A percentile compares a stretch with the other conserved stretches of the same genome.
phyloP scores from a whole-genome alignment of 805 yeast species.

The Metschnikowia lunata region DNA sequence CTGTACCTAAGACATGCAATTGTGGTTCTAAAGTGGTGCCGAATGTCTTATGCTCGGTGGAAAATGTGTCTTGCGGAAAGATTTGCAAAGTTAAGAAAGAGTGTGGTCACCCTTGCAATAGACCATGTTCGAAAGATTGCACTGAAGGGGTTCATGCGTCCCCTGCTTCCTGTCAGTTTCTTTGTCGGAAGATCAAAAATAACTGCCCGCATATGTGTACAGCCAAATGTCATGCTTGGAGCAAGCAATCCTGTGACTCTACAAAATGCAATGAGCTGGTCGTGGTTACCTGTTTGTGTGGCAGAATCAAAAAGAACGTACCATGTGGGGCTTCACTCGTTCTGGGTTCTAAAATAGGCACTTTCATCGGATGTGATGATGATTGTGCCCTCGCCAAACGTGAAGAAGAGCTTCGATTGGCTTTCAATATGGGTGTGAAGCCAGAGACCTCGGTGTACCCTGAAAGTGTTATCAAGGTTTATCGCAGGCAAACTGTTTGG shows the following conservation, averaged over 20 bases:
- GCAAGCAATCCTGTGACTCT: slow-evolving; percentile 43
- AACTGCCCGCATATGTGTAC: slow-evolving; percentile 69
- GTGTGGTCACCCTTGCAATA: slow-evolving; percentile 47
- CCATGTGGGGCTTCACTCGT: slow-evolving; percentile 54
- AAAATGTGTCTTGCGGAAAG: slow-evolving; percentile 58
- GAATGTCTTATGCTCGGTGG: slow-evolving; percentile 67
- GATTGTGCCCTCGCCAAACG: slow-evolving; percentile 61
- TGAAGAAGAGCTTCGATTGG: slow-evolving; percentile 57
- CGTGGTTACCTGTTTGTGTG: slow-evolving; percentile 59
- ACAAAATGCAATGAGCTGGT: slow-evolving; percentile 50
- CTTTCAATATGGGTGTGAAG: slow-evolving; percentile 40
- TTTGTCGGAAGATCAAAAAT: slow-evolving; percentile 49
- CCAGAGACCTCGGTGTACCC: slow-evolving; percentile 35
- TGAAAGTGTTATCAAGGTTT: slow-evolving; percentile 44
- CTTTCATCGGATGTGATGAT: slow-evolving; percentile 58
- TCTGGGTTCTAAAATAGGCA: slow-evolving; percentile 30
- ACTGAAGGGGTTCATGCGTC: slow-evolving; percentile 55
- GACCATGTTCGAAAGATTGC: slow-evolving; percentile 58
- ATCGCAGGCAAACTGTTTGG: slow-evolving; percentile 59
- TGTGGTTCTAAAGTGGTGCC: slow-evolving; percentile 56
- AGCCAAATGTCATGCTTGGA: slow-evolving; percentile 58
- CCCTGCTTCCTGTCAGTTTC: slow-evolving; percentile 46
- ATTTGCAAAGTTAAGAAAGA: slow-evolving; percentile 29
- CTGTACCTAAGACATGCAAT: slow-evolving; percentile 53
- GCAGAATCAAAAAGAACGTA: slow-evolving; percentile 43